phyloP scores from a whole-genome alignment of 495 filamentous ascomycete genomes.

The Aspergillus indologenus region DNA sequence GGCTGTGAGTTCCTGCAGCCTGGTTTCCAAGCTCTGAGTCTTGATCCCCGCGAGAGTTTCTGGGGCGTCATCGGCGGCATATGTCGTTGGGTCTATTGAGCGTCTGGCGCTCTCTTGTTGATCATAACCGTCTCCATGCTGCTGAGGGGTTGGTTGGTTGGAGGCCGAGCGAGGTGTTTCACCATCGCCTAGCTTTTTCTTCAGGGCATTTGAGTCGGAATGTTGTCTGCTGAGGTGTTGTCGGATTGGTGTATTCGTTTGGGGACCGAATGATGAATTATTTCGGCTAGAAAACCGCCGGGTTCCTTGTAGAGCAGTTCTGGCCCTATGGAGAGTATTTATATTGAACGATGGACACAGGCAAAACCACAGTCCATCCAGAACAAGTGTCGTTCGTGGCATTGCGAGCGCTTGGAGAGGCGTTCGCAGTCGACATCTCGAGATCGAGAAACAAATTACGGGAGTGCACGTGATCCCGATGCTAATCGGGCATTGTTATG shows the following conservation, averaged over 20 bases:
- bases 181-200: no score
- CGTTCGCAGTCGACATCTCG: background rate
- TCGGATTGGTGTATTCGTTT: background rate
- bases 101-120: no score
- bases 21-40: constrained; percentile 26
- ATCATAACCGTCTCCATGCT: no score
- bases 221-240: no score
- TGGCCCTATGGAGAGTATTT: constrained; percentile 14
- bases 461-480: constrained; percentile 16
- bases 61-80: constrained; percentile 22
- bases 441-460: background rate
- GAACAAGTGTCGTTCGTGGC: constrained; percentile 43
- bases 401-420: constrained; percentile 31
- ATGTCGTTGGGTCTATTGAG: constrained; percentile 3
- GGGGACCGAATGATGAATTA: background rate
- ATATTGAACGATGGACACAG: constrained; percentile 57
- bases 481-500: constrained; percentile 16
- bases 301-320: constrained; percentile 9
- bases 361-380: constrained; percentile 66
- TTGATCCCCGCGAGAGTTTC: constrained; percentile 15
- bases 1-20: constrained; percentile 22
- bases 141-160: no score
- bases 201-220: no score
- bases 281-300: constrained; percentile 14
- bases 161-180: no score